Conservation (phyloP, 2,329 filamentous ascomycete genomes). For the Fulvia fulva region DNA sequence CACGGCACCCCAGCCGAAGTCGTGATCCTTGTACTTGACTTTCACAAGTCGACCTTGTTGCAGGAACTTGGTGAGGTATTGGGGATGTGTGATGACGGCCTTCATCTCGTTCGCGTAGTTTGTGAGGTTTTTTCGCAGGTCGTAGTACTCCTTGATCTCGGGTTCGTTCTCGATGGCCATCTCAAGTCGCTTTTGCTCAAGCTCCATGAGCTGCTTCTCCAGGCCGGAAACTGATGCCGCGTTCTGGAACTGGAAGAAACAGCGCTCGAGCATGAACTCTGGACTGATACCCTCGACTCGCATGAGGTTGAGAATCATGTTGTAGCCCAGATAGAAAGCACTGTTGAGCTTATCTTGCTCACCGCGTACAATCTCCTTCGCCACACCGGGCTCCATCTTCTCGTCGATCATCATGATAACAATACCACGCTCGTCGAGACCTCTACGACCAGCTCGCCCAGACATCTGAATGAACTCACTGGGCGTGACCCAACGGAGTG, state of each 20-base stretch:
- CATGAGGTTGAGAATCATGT: constrained; percentile 96
- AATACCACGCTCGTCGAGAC: constrained; percentile 94
- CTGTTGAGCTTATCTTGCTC: constrained; percentile 97
- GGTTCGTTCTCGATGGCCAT: constrained; percentile 80
- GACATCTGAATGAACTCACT: constrained; percentile 99
- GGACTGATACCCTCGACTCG: constrained; percentile 98
- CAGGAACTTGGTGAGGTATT: constrained; percentile 78
- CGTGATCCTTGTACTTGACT: constrained; percentile 72
- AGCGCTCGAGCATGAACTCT: constrained; percentile 97
- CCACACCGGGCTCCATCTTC: constrained; percentile 90
- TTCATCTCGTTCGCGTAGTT: constrained; percentile 85
- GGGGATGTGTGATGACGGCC: constrained; percentile 85
- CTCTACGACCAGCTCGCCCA: constrained; percentile 90
- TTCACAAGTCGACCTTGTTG: constrained; percentile 83
- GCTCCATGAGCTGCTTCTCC: constrained; percentile 74
- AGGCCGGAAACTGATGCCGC: constrained; percentile 77
- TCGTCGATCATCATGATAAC: constrained; percentile 99
- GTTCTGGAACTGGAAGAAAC: constrained; percentile 98
- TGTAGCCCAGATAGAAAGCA: constrained; percentile 95
- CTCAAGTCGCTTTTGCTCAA: constrained; percentile 70
- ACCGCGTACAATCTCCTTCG: constrained; percentile 91
- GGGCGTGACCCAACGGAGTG: constrained; percentile 77
- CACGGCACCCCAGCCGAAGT: constrained; percentile 94
- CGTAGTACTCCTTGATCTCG: constrained; percentile 91
- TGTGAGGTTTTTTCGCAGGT: constrained; percentile 77